Evolutionary conservation across 192 early-diverging fungal species (phyloP), one percentile per base, ranked within the genome.

Genomic region (Backusella psychrophila): DNA sequence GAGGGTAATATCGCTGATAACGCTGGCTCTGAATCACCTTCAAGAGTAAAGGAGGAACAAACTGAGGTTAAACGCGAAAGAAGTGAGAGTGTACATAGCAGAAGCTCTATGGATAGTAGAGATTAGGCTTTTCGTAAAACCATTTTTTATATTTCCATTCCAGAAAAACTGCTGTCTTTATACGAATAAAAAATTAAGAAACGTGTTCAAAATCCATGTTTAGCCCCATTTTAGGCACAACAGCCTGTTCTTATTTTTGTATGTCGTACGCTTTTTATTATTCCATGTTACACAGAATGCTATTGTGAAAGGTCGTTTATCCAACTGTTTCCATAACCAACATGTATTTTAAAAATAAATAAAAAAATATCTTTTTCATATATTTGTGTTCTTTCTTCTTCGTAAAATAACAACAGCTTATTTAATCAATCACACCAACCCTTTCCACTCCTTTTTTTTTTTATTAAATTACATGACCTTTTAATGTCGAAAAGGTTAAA

Each of bases 151-250:
- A 23, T 59, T 59, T 23, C 21, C 8, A 53, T 59, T 14, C 23
- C 29, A 14, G 56, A 63, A 26, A 15, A 26, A 29, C n/a, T 29
- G 56, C 56, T 63, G 56, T 63, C 23, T 63, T 63, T 63, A 63
- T 63, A 63, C 11, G 56, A 63, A 63, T 63, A 63, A 63, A 63
- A 63, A 63, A 63, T 63, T 63, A 63, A 63, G 56, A 63, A 63
- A 63, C 56, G 56, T 63, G 56, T 63, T 63, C 12, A 29, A 63
- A 63, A 63, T 63, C 56, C 56, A 63, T 63, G 56, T 63, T 63
- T 63, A 63, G 56, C 23, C 2, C 56, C 56, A 63, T 63, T 63
- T 63, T 63, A 63, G 56, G 56, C 56, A 63, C 56, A 63, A 63
- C 56, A 63, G 56, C 56, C 56, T 63, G 56, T 63, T 63, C 56